Evolutionary conservation across 164 flowering plant species (phyloP).

Genomic region (Aristolochia californica): DNA sequence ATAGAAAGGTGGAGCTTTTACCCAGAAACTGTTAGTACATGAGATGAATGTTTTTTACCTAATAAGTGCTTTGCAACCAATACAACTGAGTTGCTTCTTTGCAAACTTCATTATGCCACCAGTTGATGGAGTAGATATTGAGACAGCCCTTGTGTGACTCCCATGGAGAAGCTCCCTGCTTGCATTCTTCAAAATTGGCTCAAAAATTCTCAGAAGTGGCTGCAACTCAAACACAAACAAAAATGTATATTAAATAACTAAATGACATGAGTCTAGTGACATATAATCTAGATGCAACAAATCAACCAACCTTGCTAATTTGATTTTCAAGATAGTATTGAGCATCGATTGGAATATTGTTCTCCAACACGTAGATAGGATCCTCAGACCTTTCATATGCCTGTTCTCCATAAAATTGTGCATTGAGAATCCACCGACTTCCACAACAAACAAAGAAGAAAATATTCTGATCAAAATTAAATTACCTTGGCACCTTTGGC

Average conservation of each 20-base stretch:
- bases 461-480: not conserved
- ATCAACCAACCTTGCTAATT: slow-evolving; percentile 65
- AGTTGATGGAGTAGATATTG: slow-evolving; percentile 87
- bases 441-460: not conserved
- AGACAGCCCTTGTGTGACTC: slow-evolving; percentile 85
- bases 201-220: slow-evolving; percentile 93
- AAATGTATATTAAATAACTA: not conserved
- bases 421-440: slow-evolving; percentile 1
- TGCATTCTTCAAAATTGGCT: slow-evolving; percentile 94
- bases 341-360: slow-evolving; percentile 92
- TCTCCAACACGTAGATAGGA: slow-evolving; percentile 92
- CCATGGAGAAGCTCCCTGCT: slow-evolving; percentile 89
- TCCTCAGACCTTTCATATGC: slow-evolving; percentile 97
- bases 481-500: slow-evolving; percentile 97
- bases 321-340: slow-evolving; percentile 93
- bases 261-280: not conserved
- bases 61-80: slow-evolving; percentile 84
- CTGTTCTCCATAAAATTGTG: slow-evolving; percentile 32
- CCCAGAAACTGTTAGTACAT: too few relatives aligned
- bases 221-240: slow-evolving; percentile 16
- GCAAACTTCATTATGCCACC: slow-evolving; percentile 96
- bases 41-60: slow-evolving; percentile 32
- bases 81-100: slow-evolving; percentile 77
- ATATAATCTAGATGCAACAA: not conserved
- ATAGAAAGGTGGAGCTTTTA: too few relatives aligned